Evolutionary conservation across 768 basidiomycete species (phyloP).

Genomic region (Trametes maxima): DNA sequence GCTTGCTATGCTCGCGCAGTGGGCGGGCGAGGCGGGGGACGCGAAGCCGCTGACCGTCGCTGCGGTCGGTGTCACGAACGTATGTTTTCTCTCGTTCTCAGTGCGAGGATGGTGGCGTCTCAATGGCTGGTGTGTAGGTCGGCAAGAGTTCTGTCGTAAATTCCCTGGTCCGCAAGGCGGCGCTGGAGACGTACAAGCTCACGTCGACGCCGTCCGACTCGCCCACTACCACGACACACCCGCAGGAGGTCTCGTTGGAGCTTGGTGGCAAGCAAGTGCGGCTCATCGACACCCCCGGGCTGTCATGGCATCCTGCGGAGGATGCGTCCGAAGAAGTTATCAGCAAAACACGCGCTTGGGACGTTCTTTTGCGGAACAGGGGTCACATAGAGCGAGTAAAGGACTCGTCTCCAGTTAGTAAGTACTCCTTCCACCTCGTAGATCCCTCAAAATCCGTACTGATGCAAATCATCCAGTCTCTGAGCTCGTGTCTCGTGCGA

Average conservation of each 20-base stretch:
- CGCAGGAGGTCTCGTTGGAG: constrained; percentile 61
- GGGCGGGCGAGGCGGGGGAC: constrained; percentile 49
- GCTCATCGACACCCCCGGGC: constrained; percentile 88
- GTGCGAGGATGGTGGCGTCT: too few relatives aligned
- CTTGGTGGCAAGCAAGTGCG: constrained; percentile 53
- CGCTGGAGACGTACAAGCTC: constrained; percentile 56
- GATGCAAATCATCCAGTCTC: constrained; percentile 41
- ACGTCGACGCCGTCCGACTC: constrained; percentile 51
- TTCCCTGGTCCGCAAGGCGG: constrained; percentile 58
- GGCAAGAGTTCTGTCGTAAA: constrained; percentile 90
- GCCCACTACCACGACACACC: constrained; percentile 72
- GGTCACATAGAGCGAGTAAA: constrained; percentile 86
- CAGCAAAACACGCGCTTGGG: constrained; percentile 52
- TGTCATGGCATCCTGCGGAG: constrained; percentile 53
- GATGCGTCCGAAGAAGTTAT: constrained; percentile 43
- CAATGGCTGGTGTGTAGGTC: constrained; percentile 41
- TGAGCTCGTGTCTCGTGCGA: constrained; percentile 68
- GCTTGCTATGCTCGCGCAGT: constrained; percentile 48
- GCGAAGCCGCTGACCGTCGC: constrained; percentile 65
- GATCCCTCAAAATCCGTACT: not conserved
- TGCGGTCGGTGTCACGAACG: constrained; percentile 84
- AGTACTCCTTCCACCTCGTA: constrained; percentile 30
- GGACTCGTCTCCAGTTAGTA: constrained; percentile 72
- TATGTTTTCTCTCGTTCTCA: constrained; percentile 39
- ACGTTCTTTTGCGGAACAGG: constrained; percentile 76